phyloP scores from a whole-genome alignment of 768 basidiomycete genomes.

The Tylopilus intermedius region DNA sequence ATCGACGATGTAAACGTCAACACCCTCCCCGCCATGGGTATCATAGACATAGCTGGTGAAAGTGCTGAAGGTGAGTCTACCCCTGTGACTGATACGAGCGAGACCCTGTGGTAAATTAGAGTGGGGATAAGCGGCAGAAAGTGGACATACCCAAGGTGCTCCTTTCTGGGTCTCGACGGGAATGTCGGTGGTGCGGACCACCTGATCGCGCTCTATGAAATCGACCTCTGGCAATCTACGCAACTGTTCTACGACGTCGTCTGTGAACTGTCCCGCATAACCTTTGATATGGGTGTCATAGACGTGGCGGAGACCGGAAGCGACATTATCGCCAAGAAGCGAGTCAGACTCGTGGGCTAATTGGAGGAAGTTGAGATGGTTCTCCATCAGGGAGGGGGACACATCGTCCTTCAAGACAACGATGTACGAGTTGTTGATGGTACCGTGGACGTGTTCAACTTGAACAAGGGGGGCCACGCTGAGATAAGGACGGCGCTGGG shows the following conservation, averaged over 20 bases:
- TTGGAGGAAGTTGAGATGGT: slow-evolving; percentile 77
- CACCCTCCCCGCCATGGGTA: slow-evolving; percentile 75
- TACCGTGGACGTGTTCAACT: slow-evolving; percentile 59
- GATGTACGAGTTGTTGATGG: slow-evolving; percentile 90
- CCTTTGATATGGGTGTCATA: slow-evolving; percentile 72
- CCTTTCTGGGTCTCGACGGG: slow-evolving; percentile 43
- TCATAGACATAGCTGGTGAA: slow-evolving; percentile 82
- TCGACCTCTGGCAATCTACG: slow-evolving; percentile 84
- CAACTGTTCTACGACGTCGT: slow-evolving; percentile 66
- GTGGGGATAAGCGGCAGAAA: background rate
- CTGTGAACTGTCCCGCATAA: slow-evolving; percentile 78
- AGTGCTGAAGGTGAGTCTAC: slow-evolving; percentile 67
- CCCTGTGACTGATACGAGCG: slow-evolving; percentile 88
- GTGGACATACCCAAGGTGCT: slow-evolving; percentile 77
- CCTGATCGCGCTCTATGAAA: slow-evolving; percentile 90
- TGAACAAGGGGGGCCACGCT: slow-evolving; percentile 57
- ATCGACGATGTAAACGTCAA: slow-evolving; percentile 86
- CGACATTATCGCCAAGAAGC: slow-evolving; percentile 39
- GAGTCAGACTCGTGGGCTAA: slow-evolving; percentile 52
- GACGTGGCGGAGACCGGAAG: slow-evolving; percentile 64
- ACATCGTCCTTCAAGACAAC: slow-evolving; percentile 78
- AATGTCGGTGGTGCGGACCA: slow-evolving; percentile 61
- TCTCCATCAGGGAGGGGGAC: slow-evolving; percentile 51
- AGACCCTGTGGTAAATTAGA: slow-evolving; percentile 62
- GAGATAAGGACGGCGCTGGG: slow-evolving; percentile 41